phyloP scores from a whole-genome alignment of 1,139 yeast species.

The Kodamaea ohmeri region DNA sequence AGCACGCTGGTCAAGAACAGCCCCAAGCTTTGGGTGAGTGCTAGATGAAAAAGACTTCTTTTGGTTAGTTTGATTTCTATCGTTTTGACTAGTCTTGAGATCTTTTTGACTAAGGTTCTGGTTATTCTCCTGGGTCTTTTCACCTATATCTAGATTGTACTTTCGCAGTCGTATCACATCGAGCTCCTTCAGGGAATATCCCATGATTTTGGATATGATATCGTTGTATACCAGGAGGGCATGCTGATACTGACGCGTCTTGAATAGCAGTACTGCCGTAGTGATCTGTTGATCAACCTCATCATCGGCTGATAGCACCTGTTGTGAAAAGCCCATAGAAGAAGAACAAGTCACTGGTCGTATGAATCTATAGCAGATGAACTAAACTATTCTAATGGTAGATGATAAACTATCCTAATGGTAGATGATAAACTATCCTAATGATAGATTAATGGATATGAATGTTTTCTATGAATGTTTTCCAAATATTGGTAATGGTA shows the following conservation, averaged over 20 bases:
- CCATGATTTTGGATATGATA: slow-evolving; percentile 13
- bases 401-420: no score
- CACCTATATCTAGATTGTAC: slow-evolving; percentile 17
- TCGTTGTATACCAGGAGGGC: slow-evolving; percentile 19
- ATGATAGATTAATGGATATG: no score
- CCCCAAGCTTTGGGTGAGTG: slow-evolving; percentile 28
- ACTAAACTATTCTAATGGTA: no score
- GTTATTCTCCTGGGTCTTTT: no score
- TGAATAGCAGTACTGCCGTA: slow-evolving; percentile 6
- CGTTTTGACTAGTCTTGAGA: background rate
- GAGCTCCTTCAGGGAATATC: slow-evolving; percentile 14
- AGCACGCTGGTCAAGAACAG: slow-evolving; percentile 49
- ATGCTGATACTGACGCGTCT: slow-evolving; percentile 5
- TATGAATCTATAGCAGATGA: no score
- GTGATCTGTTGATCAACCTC: background rate
- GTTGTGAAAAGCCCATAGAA: no score
- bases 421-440: no score
- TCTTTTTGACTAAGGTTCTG: background rate
- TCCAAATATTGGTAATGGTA: no score
- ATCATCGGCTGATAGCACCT: background rate
- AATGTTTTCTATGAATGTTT: no score
- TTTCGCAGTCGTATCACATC: slow-evolving; percentile 19
- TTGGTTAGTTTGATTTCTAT: no score
- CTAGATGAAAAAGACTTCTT: background rate
- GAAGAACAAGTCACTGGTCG: no score